A percentile compares a stretch with the other conserved stretches of the same genome.
Evolutionary conservation across 345 rosid species (phyloP).

Genomic region (Lepidium didymum): DNA sequence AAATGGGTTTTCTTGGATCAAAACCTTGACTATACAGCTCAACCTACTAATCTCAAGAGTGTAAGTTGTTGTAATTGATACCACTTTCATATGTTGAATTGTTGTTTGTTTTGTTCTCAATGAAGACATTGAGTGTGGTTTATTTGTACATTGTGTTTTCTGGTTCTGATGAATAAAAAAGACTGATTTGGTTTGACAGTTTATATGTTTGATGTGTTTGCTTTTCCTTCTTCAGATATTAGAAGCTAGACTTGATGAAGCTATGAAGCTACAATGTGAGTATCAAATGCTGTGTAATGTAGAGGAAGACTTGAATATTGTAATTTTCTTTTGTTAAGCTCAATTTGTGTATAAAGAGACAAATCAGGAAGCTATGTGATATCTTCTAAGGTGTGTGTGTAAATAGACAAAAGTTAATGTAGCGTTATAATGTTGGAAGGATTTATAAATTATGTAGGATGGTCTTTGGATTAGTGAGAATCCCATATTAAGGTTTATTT

Average conservation of each 20-base stretch:
- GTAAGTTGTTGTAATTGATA: conserved; percentile 2
- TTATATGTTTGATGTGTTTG: background rate
- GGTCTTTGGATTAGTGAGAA: too few relatives aligned
- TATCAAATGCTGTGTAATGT: background rate
- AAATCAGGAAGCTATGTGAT: too few relatives aligned
- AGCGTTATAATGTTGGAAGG: too few relatives aligned
- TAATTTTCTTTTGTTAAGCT: too few relatives aligned
- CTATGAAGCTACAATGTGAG: background rate
- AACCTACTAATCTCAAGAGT: background rate
- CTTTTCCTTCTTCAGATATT: background rate
- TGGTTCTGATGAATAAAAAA: background rate
- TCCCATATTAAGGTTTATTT: too few relatives aligned
- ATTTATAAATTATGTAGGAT: too few relatives aligned
- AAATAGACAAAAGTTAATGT: too few relatives aligned
- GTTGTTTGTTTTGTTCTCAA: background rate
- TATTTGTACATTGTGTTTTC: background rate
- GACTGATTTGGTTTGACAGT: background rate
- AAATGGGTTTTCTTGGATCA: conserved; percentile 54
- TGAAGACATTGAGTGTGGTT: background rate
- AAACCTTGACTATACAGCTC: conserved; percentile 26
- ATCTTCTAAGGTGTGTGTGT: too few relatives aligned
- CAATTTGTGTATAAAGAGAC: too few relatives aligned
- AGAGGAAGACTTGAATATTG: too few relatives aligned
- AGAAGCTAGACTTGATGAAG: background rate
- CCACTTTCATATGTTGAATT: conserved; percentile 3